phyloP scores from a whole-genome alignment of 2,329 filamentous ascomycete species.

The Trichoderma simmonsii region DNA sequence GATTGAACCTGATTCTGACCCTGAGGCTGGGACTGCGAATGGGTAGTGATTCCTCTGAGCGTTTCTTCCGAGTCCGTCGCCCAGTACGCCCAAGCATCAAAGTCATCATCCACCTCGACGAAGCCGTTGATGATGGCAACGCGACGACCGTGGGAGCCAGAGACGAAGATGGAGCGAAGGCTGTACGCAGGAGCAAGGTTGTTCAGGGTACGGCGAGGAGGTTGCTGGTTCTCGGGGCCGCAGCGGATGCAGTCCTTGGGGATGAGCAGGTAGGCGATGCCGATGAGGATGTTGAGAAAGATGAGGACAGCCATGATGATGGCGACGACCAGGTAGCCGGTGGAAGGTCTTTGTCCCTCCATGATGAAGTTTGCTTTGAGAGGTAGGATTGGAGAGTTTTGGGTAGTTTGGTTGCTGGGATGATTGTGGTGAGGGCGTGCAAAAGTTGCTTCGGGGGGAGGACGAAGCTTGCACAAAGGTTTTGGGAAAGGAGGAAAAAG shows the following conservation, averaged over 20 bases:
- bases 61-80: conserved; percentile 14
- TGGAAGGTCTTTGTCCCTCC: background rate
- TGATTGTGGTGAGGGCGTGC: background rate
- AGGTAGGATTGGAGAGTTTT: background rate
- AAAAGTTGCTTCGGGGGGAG: background rate
- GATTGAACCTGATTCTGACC: background rate
- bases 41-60: background rate
- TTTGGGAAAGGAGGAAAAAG: background rate
- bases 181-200: background rate
- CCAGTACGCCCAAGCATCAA: conserved; percentile 17
- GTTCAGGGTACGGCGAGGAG: background rate
- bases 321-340: conserved; percentile 11
- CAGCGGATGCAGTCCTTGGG: background rate
- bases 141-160: background rate
- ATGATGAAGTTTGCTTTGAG: background rate
- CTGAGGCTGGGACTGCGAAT: background rate
- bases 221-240: background rate
- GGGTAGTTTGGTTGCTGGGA: background rate
- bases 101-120: conserved; percentile 5
- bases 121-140: conserved; percentile 6
- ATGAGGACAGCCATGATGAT: conserved; percentile 17
- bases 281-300: conserved; percentile 18
- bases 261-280: background rate
- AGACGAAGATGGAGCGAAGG: background rate
- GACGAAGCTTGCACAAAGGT: background rate